Base-by-base conservation (phyloP, 2,329 filamentous ascomycete genomes). In the Curvularia verruculosa region DNA sequence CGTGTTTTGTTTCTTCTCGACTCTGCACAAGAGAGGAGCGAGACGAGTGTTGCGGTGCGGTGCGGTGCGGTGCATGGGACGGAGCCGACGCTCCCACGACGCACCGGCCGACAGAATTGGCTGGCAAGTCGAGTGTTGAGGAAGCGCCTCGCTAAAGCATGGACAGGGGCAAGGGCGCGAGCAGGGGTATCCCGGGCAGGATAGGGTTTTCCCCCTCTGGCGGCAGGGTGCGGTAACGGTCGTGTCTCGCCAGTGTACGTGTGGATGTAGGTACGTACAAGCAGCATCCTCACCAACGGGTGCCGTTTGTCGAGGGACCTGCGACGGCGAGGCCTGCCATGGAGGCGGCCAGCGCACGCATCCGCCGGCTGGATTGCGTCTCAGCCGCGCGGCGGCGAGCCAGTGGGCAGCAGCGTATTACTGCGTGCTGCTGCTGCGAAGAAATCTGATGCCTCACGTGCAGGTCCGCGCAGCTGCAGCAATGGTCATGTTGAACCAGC, bases 1-100 rank as follows among this genome's bases (percentile, higher is more conserved):
- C 5, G 26, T 31, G 13, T 31, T n/a, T 31, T 31, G 29, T 31
- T 31, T 31, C 3, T 31, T 31, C 29, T 31, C 7, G 10, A 12
- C 28, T 8, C n/a, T n/a, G n/a, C n/a, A n/a, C n/a, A n/a, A n/a
- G n/a, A n/a, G n/a, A n/a, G n/a, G n/a, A n/a, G n/a, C n/a, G n/a
- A n/a, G n/a, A n/a, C n/a, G n/a, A n/a, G n/a, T 26, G 24, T 26
- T 26, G 24, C 60, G 63, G 64, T 65, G 69, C 65, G 55, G 69
- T 73, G 68, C n/a, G n/a, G n/a, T n/a, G n/a, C n/a, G n/a, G 19
- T 41, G 21, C 66, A 66, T 67, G 69, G 61, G 64, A 60, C 52
- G 62, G 61, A 54, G 48, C 55, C 62, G 54, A 57, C 60, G 63
- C 29, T 29, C 26, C 8, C 3, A 29, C 29, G n/a, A n/a, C n/a